Evolutionary conservation across 306 rosid genomes (phyloP), one percentile per base, ranked within the genome.

Genomic region (Begonia fuchsioides): DNA sequence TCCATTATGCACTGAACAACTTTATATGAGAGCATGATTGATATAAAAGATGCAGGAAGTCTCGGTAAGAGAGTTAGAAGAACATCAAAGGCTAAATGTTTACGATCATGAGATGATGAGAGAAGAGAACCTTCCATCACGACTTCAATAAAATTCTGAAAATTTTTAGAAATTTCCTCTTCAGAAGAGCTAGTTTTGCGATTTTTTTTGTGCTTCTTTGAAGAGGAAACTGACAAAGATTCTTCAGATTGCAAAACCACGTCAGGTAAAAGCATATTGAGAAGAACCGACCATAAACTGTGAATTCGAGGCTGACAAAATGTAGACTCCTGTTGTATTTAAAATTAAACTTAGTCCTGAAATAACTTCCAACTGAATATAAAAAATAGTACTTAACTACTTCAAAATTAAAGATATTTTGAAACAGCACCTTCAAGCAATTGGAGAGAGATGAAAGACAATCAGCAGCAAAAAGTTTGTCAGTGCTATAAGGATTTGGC

Each of bases 271-370:
- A 90, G 72, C 54, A 82, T 69, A 69, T 69, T 76, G 44, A 79
- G 61, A 64, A 90, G 68, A 69, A 67, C 76, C 50, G 94, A 85
- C 98, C 98, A 90, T 57, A 90, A 72, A 68, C 77, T 61, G 52
- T 90, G 98, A 67, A 82, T 74, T 55, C 93, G 81, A 61, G 94
- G 98, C 71, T 82, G 98, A 73, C 98, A 82, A 59, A 85, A 90
- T 52, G 92, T 82, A 12, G 98, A 79, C 64, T 90, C 98, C 98
- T 90, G 96, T 59, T 46, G 71, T 26, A 60, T 56, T 61, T 17
- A 53, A 57, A 32, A 63, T 53, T 56, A 59, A 17, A 3, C 38
- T 58, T 9, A 49, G 47, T 39, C 38, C 16, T 57, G 8, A 15
- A 17, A 11, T 38, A 16, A 35, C 18, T 12, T 39, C 44, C 13